Percentiles rank a stretch among this genome's conserved stretches.
These are phyloP conservation scores for Mayamaea pseudoterrestris DNA, from an alignment of 108 stramenopile genomes.

Conservation along the genomic window DNA sequence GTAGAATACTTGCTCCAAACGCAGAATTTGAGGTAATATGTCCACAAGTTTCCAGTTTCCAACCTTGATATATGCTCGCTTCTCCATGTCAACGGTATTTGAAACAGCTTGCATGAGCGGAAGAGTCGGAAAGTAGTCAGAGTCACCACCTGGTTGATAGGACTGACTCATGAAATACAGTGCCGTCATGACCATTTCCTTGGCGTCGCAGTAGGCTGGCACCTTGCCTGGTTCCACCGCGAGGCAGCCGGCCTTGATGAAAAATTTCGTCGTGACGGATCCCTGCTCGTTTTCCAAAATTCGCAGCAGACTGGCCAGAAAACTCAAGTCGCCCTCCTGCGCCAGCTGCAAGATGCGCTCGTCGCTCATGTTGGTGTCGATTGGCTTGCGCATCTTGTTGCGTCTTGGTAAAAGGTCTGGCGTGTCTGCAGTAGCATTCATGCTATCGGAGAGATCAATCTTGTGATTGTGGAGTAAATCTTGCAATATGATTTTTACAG, in stretches of 20 bases:
- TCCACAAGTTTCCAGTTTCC: constrained; percentile 23
- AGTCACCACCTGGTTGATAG: constrained; percentile 2
- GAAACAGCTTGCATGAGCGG: constrained; percentile 22
- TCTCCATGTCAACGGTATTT: constrained; percentile 21
- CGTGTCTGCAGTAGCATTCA: no score
- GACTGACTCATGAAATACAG: constrained; percentile 45
- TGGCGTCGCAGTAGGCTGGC: constrained; percentile 56
- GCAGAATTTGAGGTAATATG: constrained; percentile 5
- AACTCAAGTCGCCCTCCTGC: not conserved
- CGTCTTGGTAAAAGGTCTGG: no score
- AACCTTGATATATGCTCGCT: constrained; percentile 18
- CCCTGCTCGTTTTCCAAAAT: not conserved
- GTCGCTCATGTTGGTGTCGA: constrained; percentile 3
- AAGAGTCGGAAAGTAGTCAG: constrained; percentile 3
- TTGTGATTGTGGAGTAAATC: no score
- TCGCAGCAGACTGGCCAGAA: not conserved
- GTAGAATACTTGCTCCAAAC: constrained; percentile 25
- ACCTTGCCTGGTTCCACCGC: constrained; percentile 44
- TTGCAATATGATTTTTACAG: no score
- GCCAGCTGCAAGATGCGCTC: not conserved
- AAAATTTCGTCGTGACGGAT: not conserved
- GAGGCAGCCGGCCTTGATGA: constrained; percentile 44
- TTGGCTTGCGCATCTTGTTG: constrained; percentile 1
- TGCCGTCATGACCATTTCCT: constrained; percentile 58
- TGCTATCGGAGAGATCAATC: no score